These are phyloP conservation scores for Smallanthus sonchifolius DNA, from an alignment of 129 eudicot genomes.

Conservation along the genomic window DNA sequence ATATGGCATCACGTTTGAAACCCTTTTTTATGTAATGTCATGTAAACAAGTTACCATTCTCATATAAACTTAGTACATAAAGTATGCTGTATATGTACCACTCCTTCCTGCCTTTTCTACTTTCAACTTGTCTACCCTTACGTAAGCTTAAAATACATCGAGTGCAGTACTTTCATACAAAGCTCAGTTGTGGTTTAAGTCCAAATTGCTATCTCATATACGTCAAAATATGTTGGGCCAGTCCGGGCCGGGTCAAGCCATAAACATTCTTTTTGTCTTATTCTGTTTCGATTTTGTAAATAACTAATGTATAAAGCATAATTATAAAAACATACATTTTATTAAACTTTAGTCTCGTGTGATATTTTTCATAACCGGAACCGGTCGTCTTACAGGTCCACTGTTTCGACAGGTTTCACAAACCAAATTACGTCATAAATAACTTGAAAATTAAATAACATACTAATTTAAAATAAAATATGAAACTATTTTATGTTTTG, in stretches of 20 bases:
- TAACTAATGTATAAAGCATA: neutral
- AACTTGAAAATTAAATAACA: too few relatives aligned
- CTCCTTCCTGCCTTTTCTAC: constrained; percentile 32
- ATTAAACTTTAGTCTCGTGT: neutral
- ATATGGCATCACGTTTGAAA: constrained; percentile 20
- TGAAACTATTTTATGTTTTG: too few relatives aligned
- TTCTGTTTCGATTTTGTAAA: neutral
- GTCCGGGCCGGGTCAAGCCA: neutral
- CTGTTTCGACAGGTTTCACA: too few relatives aligned
- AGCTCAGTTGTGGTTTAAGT: neutral
- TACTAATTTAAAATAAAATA: too few relatives aligned
- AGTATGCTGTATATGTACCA: constrained; percentile 3
- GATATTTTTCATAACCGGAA: too few relatives aligned
- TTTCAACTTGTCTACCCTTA: constrained; percentile 36
- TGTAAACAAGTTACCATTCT: constrained; percentile 23
- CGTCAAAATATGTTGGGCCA: neutral
- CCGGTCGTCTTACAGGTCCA: too few relatives aligned
- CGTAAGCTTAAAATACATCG: constrained; percentile 25
- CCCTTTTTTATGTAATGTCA: constrained; percentile 21
- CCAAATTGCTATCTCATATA: neutral
- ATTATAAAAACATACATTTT: neutral
- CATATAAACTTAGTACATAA: constrained; percentile 31
- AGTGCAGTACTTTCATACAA: neutral
- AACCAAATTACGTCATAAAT: too few relatives aligned
- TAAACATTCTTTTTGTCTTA: neutral